Conservation (phyloP, 345 rosid species). For the Lepidium didymum region DNA sequence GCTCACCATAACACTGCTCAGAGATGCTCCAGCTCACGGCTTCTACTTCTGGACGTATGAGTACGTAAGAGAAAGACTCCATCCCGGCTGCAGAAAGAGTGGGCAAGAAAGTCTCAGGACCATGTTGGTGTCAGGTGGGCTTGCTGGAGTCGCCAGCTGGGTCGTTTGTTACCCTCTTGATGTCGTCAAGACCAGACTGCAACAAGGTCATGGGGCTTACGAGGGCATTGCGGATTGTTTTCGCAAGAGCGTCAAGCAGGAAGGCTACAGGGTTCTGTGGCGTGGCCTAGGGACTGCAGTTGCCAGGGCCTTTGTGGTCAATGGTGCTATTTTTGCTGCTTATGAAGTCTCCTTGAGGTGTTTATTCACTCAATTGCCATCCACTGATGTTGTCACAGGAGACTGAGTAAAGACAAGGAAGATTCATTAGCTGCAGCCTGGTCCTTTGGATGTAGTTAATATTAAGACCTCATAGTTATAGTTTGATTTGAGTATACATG, state of each 20-base stretch:
- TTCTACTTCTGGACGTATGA: constrained; percentile 92
- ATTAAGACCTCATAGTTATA: background rate
- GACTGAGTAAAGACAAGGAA: background rate
- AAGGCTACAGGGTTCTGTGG: constrained; percentile 72
- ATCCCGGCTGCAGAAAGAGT: constrained; percentile 84
- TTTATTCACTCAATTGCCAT: constrained; percentile 43
- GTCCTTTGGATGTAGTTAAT: background rate
- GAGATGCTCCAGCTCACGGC: constrained; percentile 88
- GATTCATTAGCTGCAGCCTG: background rate
- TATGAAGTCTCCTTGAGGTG: constrained; percentile 83
- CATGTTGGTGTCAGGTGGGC: constrained; percentile 78
- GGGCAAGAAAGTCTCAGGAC: constrained; percentile 62
- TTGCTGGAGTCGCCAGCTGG: constrained; percentile 97
- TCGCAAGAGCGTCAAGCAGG: constrained; percentile 47
- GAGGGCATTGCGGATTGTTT: constrained; percentile 69
- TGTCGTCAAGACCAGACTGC: constrained; percentile 82
- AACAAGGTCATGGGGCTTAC: constrained; percentile 43
- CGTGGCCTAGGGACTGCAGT: constrained; percentile 98
- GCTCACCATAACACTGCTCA: constrained; percentile 51
- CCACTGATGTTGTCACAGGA: constrained; percentile 27
- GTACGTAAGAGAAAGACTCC: constrained; percentile 65
- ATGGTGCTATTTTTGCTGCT: constrained; percentile 80
- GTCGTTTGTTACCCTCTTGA: constrained; percentile 78
- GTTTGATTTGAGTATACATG: background rate
- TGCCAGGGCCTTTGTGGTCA: constrained; percentile 88